A percentile compares a stretch with the other conserved stretches of the same genome.
Evolutionary conservation across 805 yeast species (phyloP).

Genomic region (Metschnikowia lunata): DNA sequence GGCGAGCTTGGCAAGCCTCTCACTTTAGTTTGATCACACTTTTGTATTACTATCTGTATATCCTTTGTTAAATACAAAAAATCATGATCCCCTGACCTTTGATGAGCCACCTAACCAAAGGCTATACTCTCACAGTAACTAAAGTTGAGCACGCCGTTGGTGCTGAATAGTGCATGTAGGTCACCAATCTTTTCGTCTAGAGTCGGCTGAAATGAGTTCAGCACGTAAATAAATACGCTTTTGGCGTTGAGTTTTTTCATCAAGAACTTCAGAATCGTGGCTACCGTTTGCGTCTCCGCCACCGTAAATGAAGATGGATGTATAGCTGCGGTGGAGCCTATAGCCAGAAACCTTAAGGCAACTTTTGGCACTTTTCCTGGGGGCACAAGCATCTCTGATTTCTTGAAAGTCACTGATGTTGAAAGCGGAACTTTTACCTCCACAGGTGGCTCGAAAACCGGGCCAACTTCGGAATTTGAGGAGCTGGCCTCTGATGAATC

Average conservation of each 20-base stretch:
- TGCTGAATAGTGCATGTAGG: conserved; percentile 26
- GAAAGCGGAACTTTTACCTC: conserved; percentile 10
- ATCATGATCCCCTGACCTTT: no score
- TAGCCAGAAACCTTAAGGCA: conserved; percentile 53
- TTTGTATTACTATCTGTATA: no score
- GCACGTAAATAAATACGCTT: conserved; percentile 33
- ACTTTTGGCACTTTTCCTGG: conserved; percentile 25
- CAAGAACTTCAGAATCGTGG: conserved; percentile 44
- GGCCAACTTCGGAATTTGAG: background rate
- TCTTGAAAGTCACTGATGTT: conserved; percentile 5
- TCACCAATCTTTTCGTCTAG: conserved; percentile 38
- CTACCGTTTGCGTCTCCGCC: conserved; percentile 42
- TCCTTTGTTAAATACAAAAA: no score
- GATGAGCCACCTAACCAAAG: conserved; percentile 25
- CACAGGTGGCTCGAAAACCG: conserved; percentile 5
- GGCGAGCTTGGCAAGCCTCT: background rate
- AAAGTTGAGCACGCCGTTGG: conserved; percentile 33
- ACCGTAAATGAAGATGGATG: conserved; percentile 49
- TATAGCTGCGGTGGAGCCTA: conserved; percentile 52
- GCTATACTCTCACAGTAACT: conserved; percentile 39
- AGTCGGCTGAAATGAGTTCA: conserved; percentile 38
- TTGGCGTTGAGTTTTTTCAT: conserved; percentile 14
- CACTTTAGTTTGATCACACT: background rate
- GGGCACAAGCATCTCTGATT: background rate
- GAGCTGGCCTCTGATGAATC: conserved; percentile 5